Evolutionary conservation across 441 rosid genomes (phyloP).

Genomic region (Geranium incanum): DNA sequence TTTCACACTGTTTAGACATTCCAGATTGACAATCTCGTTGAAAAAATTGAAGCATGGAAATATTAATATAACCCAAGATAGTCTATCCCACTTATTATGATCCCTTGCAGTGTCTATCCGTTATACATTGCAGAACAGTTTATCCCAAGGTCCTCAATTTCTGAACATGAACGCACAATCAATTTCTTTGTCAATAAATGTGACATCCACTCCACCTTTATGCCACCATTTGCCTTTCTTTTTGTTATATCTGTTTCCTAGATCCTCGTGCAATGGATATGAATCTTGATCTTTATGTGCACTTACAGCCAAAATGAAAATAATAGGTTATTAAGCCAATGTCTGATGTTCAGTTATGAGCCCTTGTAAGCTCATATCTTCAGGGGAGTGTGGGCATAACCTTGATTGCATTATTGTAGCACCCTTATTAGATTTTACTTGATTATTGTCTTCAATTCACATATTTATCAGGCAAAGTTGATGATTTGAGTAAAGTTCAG

Average conservation of each 20-base stretch:
- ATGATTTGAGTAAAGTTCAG: slow-evolving; percentile 75
- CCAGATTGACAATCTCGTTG: background rate
- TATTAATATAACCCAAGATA: background rate
- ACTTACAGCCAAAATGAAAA: background rate
- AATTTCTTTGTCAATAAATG: background rate
- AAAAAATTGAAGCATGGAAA: background rate
- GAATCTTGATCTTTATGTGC: background rate
- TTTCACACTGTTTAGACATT: background rate
- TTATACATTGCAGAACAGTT: background rate
- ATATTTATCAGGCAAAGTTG: slow-evolving; percentile 61
- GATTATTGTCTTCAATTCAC: background rate
- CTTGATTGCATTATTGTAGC: background rate
- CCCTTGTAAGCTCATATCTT: background rate
- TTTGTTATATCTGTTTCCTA: background rate
- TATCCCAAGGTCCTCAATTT: background rate
- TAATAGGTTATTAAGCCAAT: background rate
- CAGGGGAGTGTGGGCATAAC: background rate
- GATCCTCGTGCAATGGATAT: background rate
- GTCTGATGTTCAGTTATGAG: background rate
- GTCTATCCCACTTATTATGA: background rate
- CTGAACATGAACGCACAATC: background rate
- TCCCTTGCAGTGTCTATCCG: background rate
- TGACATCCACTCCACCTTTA: background rate
- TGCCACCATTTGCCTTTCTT: background rate
- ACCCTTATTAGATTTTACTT: background rate